Evolutionary conservation across 768 basidiomycete species (phyloP).

Genomic region (Chalciporus piperatus): DNA sequence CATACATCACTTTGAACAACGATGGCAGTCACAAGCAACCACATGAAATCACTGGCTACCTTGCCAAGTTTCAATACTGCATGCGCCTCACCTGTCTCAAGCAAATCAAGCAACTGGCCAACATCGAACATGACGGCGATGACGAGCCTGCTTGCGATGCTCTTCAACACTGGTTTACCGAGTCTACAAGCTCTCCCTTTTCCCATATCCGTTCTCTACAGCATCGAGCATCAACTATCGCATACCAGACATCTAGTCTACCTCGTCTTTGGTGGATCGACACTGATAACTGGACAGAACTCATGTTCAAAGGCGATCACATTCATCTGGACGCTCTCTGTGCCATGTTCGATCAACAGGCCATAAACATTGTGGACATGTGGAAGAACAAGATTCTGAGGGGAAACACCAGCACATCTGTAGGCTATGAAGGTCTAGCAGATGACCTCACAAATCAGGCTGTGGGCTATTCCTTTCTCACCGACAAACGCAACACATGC

Average conservation of each 20-base stretch:
- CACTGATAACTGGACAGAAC: background rate
- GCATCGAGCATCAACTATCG: background rate
- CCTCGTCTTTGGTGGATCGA: conserved; percentile 8
- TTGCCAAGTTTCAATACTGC: conserved; percentile 6
- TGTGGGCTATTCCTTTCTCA: conserved; percentile 1
- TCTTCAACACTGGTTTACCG: background rate
- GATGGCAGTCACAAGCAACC: background rate
- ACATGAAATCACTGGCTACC: background rate
- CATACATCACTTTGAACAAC: background rate
- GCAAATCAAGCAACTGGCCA: background rate
- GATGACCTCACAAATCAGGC: background rate
- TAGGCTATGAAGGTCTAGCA: background rate
- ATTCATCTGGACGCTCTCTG: background rate
- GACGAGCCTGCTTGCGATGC: background rate
- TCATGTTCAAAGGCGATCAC: background rate
- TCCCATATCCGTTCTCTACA: background rate
- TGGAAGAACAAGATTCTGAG: background rate
- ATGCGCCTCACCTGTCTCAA: conserved; percentile 1
- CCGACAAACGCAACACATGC: background rate
- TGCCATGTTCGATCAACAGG: background rate
- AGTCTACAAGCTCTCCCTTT: background rate
- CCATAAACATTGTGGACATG: background rate
- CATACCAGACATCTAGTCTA: background rate
- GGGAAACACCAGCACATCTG: background rate
- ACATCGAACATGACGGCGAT: background rate